Evolutionary conservation across 2,329 filamentous ascomycete genomes (phyloP), one percentile per base, ranked within the genome.

Genomic region (Hypocrella siamensis): DNA sequence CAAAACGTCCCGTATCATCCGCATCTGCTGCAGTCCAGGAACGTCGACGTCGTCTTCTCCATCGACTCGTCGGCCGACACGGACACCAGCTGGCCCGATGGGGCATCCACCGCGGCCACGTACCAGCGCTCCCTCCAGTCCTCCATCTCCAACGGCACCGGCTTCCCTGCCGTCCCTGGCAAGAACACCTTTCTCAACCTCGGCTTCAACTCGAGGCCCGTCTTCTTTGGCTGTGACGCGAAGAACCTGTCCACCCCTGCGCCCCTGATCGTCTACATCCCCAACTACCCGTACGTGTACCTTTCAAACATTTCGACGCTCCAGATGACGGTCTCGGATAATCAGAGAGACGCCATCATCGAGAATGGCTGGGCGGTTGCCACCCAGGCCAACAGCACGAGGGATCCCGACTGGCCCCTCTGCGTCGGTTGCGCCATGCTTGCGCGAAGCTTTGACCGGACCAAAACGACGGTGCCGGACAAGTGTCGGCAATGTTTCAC

Each of bases 391-490:
- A 94, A 96, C 56, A 71, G 67, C 31, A 86, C 83, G 1, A 49
- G 76, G 3, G 79, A 92, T 49, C 44, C 56, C 3, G 55, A 78
- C 39, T 98, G 90, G 88, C 65, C 79, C 0, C 65, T 73, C 2
- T 98, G 88, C 44, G 79, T 93, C 4, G 84, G 77, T 16, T 98
- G 90, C 54, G 90, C 88, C 5, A 75, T 93, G 25, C 65, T 96
- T 12, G 71, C 69, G 32, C 71, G 88, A 38, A 84, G 77, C 42
- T 70, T 90, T 41, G 63, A 73, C 38, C 69, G 83, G 31, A 88
- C 82, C 1, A 63, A 65, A 14, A 79, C 78, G 1, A 39, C 58
- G 0, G 65, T 86, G 2, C 88, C 88, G 0, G 62, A 67, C 1
- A 72, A 70, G 8, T 98, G 90, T 59, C 62, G 57, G 27, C 46